phyloP scores from a whole-genome alignment of 208 protist genomes.

The Blechomonas ayalai region DNA sequence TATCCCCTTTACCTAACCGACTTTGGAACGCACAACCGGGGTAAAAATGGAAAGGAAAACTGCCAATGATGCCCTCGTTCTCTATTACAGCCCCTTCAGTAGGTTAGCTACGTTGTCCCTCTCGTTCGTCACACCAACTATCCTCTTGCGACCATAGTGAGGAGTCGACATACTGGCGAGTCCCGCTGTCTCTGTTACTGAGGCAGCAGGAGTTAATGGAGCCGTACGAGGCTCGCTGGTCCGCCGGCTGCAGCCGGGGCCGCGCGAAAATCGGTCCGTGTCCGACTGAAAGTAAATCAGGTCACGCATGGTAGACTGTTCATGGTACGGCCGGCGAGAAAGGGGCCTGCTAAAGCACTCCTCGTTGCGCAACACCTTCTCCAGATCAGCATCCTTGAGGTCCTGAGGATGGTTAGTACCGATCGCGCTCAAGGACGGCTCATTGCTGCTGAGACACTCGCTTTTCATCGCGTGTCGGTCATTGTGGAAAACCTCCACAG shows the following conservation, averaged over 20 bases:
- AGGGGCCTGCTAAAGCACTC: conserved; percentile 57
- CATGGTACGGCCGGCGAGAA: conserved; percentile 31
- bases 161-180: too few species aligned
- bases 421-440: not conserved
- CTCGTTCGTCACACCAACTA: too few species aligned
- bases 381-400: conserved; percentile 38
- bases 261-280: too few species aligned
- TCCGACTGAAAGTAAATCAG: conserved; percentile 75
- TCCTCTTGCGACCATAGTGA: too few species aligned
- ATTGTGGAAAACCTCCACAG: conserved; percentile 8
- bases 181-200: too few species aligned
- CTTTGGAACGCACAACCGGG: too few species aligned
- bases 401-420: conserved; percentile 7
- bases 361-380: conserved; percentile 41
- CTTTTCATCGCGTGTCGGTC: conserved; percentile 8
- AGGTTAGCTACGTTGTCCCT: too few species aligned
- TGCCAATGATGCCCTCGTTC: too few species aligned
- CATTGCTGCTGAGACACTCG: not conserved
- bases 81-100: too few species aligned
- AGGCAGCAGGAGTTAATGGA: too few species aligned
- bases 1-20: too few species aligned
- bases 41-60: too few species aligned
- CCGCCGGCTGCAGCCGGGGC: not conserved
- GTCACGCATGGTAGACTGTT: conserved; percentile 49
- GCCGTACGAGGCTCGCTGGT: not conserved